phyloP scores from a whole-genome alignment of 805 yeast genomes.

The Cyberlindnera bimundalis region DNA sequence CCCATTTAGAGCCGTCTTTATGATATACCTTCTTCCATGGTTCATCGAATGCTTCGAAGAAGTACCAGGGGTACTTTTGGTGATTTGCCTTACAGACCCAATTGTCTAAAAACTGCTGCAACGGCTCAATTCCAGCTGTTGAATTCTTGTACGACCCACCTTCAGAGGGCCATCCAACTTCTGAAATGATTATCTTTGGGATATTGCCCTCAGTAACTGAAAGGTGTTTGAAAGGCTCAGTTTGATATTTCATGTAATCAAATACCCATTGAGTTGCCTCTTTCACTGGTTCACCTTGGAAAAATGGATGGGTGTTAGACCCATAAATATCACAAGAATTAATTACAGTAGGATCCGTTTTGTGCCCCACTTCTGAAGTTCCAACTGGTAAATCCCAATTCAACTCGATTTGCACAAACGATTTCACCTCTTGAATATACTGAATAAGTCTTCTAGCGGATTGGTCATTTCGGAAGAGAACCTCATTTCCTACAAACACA shows the following conservation, averaged over 20 bases:
- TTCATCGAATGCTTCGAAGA: conserved; percentile 70
- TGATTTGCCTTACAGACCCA: conserved; percentile 49
- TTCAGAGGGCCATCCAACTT: conserved; percentile 69
- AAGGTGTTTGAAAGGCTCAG: conserved; percentile 36
- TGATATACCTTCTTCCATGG: conserved; percentile 62
- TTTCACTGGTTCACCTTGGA: conserved; percentile 50
- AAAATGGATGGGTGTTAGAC: conserved; percentile 65
- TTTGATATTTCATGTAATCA: conserved; percentile 42
- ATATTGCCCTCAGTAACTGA: conserved; percentile 23
- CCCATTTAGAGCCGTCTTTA: conserved; percentile 51
- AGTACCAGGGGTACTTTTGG: conserved; percentile 46
- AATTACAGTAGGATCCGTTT: conserved; percentile 38
- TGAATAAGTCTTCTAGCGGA: conserved; percentile 34
- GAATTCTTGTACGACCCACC: conserved; percentile 52
- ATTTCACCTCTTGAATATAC: conserved; percentile 41
- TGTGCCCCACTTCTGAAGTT: conserved; percentile 56
- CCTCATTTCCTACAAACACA: conserved; percentile 62
- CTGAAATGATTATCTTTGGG: conserved; percentile 45
- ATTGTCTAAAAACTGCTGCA: conserved; percentile 45
- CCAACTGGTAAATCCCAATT: conserved; percentile 51
- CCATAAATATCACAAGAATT: conserved; percentile 53
- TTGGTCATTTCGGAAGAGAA: conserved; percentile 50
- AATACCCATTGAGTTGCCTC: conserved; percentile 51
- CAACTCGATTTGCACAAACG: conserved; percentile 33
- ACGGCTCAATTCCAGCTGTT: conserved; percentile 41